These are phyloP conservation scores for Rhodotorula sp. DNA, from an alignment of 1,284 basidiomycete species.

Conservation along the genomic window DNA sequence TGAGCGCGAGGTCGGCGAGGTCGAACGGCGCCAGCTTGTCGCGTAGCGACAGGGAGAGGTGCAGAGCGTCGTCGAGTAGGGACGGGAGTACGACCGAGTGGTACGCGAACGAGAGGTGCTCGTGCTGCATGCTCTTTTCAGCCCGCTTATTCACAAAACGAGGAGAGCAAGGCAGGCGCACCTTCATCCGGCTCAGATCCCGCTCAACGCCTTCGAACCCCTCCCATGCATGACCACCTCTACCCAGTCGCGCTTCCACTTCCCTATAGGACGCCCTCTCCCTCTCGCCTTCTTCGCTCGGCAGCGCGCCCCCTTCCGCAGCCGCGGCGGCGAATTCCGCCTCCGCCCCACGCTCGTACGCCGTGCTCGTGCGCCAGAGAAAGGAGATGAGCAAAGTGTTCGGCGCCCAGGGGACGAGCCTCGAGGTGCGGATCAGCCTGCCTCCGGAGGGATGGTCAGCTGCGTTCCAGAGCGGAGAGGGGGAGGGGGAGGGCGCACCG, in stretches of 20 bases:
- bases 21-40: slow-evolving; percentile 1
- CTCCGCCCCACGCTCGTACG: slow-evolving; percentile 10
- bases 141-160: accelerated
- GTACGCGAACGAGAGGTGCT: slow-evolving; percentile 3
- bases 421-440: slow-evolving; percentile 5
- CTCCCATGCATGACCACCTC: neutral
- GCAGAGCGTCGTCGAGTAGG: neutral
- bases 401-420: neutral
- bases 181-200: neutral
- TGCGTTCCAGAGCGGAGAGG: too few species aligned
- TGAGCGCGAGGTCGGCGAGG: slow-evolving; percentile 7
- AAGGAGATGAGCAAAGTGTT: neutral
- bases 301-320: neutral
- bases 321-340: neutral
- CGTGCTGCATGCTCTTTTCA: neutral
- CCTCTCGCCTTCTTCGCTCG: neutral
- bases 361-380: neutral
- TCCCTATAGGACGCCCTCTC: neutral
- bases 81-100: neutral
- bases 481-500: too few species aligned
- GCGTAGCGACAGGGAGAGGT: neutral
- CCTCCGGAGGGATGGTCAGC: neutral
- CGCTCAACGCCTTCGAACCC: neutral
- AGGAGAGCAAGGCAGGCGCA: neutral
- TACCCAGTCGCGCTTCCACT: neutral